Evolutionary conservation across 2,329 filamentous ascomycete genomes (phyloP), one percentile per base, ranked within the genome.

Genomic region (Fonsecaea pedrosoi): DNA sequence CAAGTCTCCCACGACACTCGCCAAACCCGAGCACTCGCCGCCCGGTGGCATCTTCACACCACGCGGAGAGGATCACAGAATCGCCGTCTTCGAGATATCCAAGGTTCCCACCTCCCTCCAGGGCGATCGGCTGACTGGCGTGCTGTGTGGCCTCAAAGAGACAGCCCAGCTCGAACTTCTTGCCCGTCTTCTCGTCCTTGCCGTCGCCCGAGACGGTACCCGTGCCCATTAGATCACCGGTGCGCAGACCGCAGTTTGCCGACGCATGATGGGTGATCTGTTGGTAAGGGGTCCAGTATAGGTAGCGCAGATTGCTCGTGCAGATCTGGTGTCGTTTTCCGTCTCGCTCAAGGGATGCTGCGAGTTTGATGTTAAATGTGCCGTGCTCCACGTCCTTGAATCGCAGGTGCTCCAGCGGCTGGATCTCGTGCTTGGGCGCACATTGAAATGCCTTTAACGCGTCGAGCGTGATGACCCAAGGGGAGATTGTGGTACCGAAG

Each of bases 391-490:
- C 54, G 45, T 69, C 66, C 34, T 45, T 56, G 57, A 56, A 66
- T 6, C 38, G 54, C 8, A 71, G 60, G 40, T 70, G 70, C 40
- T 50, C 55, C 32, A 70, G 38, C 15, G 65, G 65, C 2, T 53
- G 10, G 7, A 63, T 67, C 25, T 54, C 18, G 38, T 67, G 68
- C 25, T 62, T 61, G 5, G 64, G 62, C 40, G 60, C 66, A 54
- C 48, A 38, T 18, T 21, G 42, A 42, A 70, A 69, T 9, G 55
- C 30, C n/a, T 78, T 77, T 34, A 89, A 72, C 0, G 87, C 86
- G 54, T 88, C 86, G 0, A 84, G 78, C 0, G 86, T 86, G 3
- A 89, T 75, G 30, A 89, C 76, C 87, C 86, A 89, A 0, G 87
- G 85, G 0, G 83, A 85, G 18, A 89, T 82, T 1, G 81, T 82